These are phyloP conservation scores for Zangia roseola DNA, from an alignment of 768 basidiomycete genomes.

Conservation along the genomic window DNA sequence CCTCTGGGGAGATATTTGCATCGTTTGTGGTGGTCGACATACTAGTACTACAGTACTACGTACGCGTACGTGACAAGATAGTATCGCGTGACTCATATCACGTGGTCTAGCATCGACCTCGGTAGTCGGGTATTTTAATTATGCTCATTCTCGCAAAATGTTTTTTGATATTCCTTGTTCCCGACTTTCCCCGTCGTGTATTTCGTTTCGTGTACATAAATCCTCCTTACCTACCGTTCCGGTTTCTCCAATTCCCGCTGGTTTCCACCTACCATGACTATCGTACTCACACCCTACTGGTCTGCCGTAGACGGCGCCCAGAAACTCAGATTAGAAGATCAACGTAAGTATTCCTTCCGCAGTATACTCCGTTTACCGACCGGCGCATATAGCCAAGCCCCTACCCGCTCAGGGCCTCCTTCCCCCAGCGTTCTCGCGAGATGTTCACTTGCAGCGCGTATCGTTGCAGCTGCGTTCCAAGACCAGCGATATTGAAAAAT, in stretches of 20 bases:
- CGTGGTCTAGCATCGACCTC: too few species aligned
- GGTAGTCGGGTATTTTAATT: too few species aligned
- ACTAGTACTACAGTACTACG: neutral
- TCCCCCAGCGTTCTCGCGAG: constrained; percentile 56
- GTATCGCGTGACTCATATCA: constrained; percentile 24
- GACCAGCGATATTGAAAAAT: constrained; percentile 73
- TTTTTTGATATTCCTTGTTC: neutral
- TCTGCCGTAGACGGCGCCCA: constrained; percentile 57
- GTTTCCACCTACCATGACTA: constrained; percentile 42
- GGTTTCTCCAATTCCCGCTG: neutral
- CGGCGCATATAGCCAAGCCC: constrained; percentile 34
- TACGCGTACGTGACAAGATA: constrained; percentile 14
- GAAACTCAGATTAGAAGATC: constrained; percentile 60
- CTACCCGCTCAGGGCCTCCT: constrained; percentile 53
- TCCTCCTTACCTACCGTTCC: too few species aligned
- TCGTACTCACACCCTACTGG: constrained; percentile 71
- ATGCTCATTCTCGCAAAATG: too few species aligned
- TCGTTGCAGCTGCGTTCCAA: constrained; percentile 74
- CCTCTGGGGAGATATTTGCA: constrained; percentile 47
- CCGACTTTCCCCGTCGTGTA: constrained; percentile 14
- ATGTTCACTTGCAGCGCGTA: constrained; percentile 56
- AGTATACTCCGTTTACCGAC: constrained; percentile 2
- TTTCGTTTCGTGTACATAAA: neutral
- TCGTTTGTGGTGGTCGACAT: constrained; percentile 17
- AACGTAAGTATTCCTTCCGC: constrained; percentile 38